Evolutionary conservation across 176 grass and related monocot genomes (phyloP).

Genomic region (Olyra latifolia): DNA sequence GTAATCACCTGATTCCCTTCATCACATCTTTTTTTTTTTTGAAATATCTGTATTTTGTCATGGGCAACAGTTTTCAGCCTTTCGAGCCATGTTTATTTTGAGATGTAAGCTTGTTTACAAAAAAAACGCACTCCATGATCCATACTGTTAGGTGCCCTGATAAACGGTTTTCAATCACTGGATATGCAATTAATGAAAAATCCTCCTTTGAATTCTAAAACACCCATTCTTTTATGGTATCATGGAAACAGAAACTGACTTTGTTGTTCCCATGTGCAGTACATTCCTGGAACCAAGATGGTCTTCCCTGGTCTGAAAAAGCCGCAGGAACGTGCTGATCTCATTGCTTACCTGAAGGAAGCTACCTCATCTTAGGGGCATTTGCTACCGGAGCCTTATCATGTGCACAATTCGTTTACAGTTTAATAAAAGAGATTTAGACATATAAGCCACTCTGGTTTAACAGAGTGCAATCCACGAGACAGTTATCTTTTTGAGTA

Average conservation of each 20-base stretch:
- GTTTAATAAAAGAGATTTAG: conserved; percentile 51
- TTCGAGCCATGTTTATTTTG: neutral
- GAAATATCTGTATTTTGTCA: neutral
- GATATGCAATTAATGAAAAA: too few species aligned
- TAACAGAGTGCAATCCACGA: conserved; percentile 37
- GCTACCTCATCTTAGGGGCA: conserved; percentile 44
- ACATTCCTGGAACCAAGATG: conserved; percentile 99
- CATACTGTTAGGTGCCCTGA: neutral
- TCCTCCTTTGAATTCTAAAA: neutral
- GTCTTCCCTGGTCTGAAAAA: conserved; percentile 98
- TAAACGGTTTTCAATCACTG: neutral
- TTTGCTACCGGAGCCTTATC: neutral
- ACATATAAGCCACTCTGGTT: conserved; percentile 32
- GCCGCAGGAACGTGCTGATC: conserved; percentile 79
- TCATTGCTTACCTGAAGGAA: conserved; percentile 86
- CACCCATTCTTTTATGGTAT: neutral
- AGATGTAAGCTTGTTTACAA: neutral
- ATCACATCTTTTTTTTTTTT: neutral
- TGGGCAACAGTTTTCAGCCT: neutral
- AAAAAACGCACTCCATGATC: neutral
- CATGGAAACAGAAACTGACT: neutral
- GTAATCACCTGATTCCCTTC: neutral
- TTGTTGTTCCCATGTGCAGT: conserved; percentile 44
- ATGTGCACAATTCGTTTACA: conserved; percentile 42
- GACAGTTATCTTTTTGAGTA: conserved; percentile 21